Base-by-base conservation (phyloP, 257 asterid genomes). In the Plectranthus barbatus region DNA sequence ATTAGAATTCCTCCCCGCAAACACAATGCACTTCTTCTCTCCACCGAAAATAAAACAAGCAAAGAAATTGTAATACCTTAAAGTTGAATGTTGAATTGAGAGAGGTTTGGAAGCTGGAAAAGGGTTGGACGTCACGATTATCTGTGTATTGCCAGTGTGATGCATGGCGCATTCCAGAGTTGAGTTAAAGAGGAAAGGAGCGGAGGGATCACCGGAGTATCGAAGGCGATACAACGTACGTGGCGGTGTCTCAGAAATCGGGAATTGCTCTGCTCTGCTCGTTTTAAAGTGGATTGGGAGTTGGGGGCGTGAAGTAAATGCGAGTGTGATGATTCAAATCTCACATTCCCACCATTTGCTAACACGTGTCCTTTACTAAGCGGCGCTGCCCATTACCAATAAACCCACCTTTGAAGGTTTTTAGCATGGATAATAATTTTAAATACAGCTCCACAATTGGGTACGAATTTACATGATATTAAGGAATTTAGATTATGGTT, bases 121-220 rank as follows among this genome's bases (percentile, higher is more conserved):
- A 19, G 47, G 11, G 45, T 26, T 29, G 11, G 9, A 29, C 4
- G 29, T 23, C 41, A 37, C 3, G 26, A 34, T 24, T 49, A 41
- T 20, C 4, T 2, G 34, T 34, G 29, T n/a, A n/a, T n/a, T n/a
- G n/a, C n/a, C n/a, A n/a, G n/a, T n/a, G n/a, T n/a, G n/a, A 52
- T 8, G 50, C 26, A 20, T 19, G 46, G 26, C 69, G 72, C 75
- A 58, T 69, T 72, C 41, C 34, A 60, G 21, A 9, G 70, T 60
- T 15, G 20, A 33, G 14, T 20, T 36, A 26, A 39, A 18, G 2
- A 19, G 64, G 55, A 64, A 54, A 48, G 31, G 6, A 58, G 66
- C 23, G 46, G 23, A 41, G 24, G 42, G 73, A 63, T 44, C 63
- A 67, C 61, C 49, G 50, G 13, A 29, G 74, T 26, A 26, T 1